These are phyloP conservation scores for Microbotryum scabiosae DNA, from an alignment of 1,284 basidiomycete species.

Conservation along the genomic window DNA sequence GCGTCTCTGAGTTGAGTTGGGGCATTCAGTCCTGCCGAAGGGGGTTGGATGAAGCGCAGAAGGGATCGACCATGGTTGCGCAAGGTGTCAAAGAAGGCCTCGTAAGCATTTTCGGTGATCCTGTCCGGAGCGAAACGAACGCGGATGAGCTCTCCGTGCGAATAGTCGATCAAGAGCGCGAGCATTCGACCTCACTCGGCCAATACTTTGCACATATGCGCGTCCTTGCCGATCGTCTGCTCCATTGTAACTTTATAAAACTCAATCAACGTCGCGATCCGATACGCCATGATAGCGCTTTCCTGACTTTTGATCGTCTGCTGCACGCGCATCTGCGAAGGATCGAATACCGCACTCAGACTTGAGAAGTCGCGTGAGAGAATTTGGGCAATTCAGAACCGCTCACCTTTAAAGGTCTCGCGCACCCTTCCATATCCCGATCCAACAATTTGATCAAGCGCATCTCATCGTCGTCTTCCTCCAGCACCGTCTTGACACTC, in stretches of 20 bases:
- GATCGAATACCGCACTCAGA: not conserved
- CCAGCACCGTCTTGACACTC: slow-evolving; percentile 34
- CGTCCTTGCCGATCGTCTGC: slow-evolving; percentile 74
- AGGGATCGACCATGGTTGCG: slow-evolving; percentile 69
- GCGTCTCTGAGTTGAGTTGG: slow-evolving; percentile 72
- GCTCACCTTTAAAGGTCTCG: slow-evolving; percentile 70
- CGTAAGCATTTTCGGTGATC: slow-evolving; percentile 68
- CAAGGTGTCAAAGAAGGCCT: slow-evolving; percentile 75
- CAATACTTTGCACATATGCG: slow-evolving; percentile 65
- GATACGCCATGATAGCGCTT: slow-evolving; percentile 81
- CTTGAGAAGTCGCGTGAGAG: too few species aligned
- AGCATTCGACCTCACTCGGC: slow-evolving; percentile 55
- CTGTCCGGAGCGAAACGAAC: slow-evolving; percentile 42
- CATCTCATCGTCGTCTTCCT: slow-evolving; percentile 57
- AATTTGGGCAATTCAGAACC: slow-evolving; percentile 1
- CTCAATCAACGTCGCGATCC: slow-evolving; percentile 84
- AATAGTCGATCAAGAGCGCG: too few species aligned
- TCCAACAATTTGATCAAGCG: slow-evolving; percentile 79
- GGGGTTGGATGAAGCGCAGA: slow-evolving; percentile 58
- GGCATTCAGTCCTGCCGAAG: slow-evolving; percentile 66
- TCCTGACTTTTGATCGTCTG: slow-evolving; percentile 90
- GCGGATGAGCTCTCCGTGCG: not conserved
- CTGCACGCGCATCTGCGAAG: slow-evolving; percentile 65
- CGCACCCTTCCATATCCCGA: slow-evolving; percentile 69
- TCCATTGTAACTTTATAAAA: slow-evolving; percentile 91